Conservation (phyloP, 108 stramenopile genomes). For the Fistulifera pelliculosa region DNA sequence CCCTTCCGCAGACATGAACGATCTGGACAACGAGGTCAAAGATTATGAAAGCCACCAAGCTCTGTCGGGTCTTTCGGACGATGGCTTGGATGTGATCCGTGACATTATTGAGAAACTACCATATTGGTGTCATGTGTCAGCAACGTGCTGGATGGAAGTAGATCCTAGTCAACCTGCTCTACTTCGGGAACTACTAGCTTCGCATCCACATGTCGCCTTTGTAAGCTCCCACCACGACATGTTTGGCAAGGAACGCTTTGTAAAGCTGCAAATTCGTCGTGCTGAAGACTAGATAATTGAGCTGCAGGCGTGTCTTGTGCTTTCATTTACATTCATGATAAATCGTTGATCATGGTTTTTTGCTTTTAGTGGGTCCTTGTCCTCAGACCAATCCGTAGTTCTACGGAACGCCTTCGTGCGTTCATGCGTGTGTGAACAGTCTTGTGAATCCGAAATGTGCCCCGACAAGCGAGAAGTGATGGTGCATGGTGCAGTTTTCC, state of each 20-base stretch:
- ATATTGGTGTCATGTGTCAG: conserved; percentile 32
- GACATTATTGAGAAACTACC: conserved; percentile 59
- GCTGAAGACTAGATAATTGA: too few species aligned
- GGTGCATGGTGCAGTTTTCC: too few species aligned
- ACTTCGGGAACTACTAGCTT: conserved; percentile 23
- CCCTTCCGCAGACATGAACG: conserved; percentile 62
- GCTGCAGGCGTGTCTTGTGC: too few species aligned
- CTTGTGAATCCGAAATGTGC: too few species aligned
- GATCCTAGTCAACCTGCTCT: conserved; percentile 69
- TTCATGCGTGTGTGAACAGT: too few species aligned
- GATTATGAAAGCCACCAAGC: conserved; percentile 70
- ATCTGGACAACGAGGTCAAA: conserved; percentile 53
- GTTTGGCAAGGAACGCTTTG: conserved; percentile 69
- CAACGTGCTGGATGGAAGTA: conserved; percentile 84
- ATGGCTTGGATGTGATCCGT: conserved; percentile 84
- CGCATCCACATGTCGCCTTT: conserved; percentile 6
- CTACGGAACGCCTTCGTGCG: too few species aligned
- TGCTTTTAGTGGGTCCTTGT: too few species aligned
- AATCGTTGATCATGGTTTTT: too few species aligned
- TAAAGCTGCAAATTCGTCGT: conserved; percentile 32
- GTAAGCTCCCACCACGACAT: conserved; percentile 42
- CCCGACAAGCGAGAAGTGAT: too few species aligned
- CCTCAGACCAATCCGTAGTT: too few species aligned
- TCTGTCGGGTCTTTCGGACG: conserved; percentile 66
- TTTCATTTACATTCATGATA: too few species aligned